phyloP scores from a whole-genome alignment of 2,329 filamentous ascomycete species.

The Didymella glomerata region DNA sequence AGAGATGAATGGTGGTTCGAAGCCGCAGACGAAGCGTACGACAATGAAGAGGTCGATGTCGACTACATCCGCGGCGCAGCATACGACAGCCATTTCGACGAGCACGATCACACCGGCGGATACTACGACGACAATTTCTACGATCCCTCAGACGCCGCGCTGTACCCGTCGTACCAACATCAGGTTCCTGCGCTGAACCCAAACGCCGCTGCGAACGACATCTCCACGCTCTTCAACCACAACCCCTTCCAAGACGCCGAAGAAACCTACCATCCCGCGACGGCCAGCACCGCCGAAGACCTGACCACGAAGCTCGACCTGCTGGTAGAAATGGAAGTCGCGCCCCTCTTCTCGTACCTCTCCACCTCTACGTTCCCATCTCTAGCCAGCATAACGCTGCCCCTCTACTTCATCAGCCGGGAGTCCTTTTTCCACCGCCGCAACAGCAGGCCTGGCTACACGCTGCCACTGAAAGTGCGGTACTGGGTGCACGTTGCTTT shows the following conservation, averaged over 20 bases:
- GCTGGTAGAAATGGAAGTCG: conserved; percentile 45
- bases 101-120: conserved; percentile 46
- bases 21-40: conserved; percentile 19
- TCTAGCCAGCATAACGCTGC: conserved; percentile 42
- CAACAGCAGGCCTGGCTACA: conserved; percentile 32
- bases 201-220: conserved; percentile 30
- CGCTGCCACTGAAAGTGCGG: conserved; percentile 42
- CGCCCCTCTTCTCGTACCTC: conserved; percentile 46
- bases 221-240: conserved; percentile 42
- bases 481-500: conserved; percentile 46
- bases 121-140: conserved; percentile 50
- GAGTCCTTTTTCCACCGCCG: conserved; percentile 34
- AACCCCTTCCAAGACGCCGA: conserved; percentile 46
- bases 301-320: conserved; percentile 41
- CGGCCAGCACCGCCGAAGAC: conserved; percentile 33
- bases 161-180: conserved; percentile 42
- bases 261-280: conserved; percentile 26
- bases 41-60: conserved; percentile 36
- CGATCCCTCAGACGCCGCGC: conserved; percentile 31
- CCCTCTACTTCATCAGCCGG: conserved; percentile 46
- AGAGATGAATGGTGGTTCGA: conserved; percentile 42
- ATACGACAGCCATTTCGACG: conserved; percentile 42
- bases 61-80: conserved; percentile 40
- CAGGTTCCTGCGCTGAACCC: conserved; percentile 9
- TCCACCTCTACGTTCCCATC: conserved; percentile 34